Base-by-base conservation (phyloP, 768 basidiomycete species). In the Mycena epipterygia region DNA sequence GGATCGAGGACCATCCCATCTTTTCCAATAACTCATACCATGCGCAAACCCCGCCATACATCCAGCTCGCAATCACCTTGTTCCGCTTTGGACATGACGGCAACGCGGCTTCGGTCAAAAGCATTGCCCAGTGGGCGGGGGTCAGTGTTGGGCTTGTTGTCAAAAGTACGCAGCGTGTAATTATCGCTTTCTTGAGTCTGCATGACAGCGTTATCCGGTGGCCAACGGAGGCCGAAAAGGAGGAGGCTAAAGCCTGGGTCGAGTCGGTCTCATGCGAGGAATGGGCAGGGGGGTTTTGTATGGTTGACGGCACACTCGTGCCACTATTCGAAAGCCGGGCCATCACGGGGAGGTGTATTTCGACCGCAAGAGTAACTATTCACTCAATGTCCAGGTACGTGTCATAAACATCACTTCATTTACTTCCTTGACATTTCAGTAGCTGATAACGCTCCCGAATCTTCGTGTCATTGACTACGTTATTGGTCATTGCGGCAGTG, bases 381-480 rank as follows among this genome's bases (percentile, higher is more conserved):
- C 63, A 13, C 37, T 64, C 32, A 64, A 64, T 55, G 21, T 64
- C 11, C 63, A 64, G 52, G 63, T 64, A 52, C 19, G 33, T 46
- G 17, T 46, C 27, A 19, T 64, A 21, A 29, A 21, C 5, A 21
- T 5, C 29, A 5, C 6, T 51, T 12, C 27, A 25, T 25, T 33
- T 42, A 1, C 25, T 12, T 42, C 5, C 52, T n/a, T 52, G 23
- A 46, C 30, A 5, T 5, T 29, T 55, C 35, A 13, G 14, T 23
- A 71, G 70, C 41, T 71, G 2, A 56, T 71, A 5, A 71, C 64
- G 1, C 58, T 71, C 1, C 70, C 64, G 3, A 67, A 71, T 25
- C 70, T 71, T 3, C 64, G 70, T 0, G 46, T 71, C 29, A 71
- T 71, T n/a, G 64, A 71, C 57, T 71, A 71, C 46, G 68, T 70